Base-by-base conservation (phyloP, 768 basidiomycete genomes). In the Termitomyces sp. region DNA sequence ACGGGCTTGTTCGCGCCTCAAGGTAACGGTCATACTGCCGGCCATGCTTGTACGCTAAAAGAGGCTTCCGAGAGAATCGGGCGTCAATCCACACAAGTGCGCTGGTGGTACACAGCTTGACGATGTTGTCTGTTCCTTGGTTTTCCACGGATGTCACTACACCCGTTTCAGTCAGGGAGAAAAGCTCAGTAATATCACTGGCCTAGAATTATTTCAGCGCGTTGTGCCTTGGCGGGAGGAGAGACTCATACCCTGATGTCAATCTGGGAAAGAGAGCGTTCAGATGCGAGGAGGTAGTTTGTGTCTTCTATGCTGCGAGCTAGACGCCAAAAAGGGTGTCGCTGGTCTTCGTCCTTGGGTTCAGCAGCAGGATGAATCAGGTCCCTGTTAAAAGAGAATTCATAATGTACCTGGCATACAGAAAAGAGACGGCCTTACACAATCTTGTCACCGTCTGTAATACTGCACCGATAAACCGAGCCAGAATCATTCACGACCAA, bases 61-160 rank as follows among this genome's bases (percentile, higher is more conserved):
- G 65, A 6, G 89, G 87, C 58, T 73, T 82, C 24, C 67, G 67
- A n/a, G 79, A 70, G 63, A 77, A 80, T 33, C 90, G 81, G 30
- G 76, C 72, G 65, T 93, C 91, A 30, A 92, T 67, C 90, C 91
- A 93, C 14, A 86, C 61, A 16, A 92, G 63, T 45, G 87, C 78
- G 1, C 72, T 74, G 1, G 88, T 92, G 1, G 89, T 83, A 32
- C 78, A 79, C 3, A 89, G 61, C 3, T 81, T 79, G 32, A 86
- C 64, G 39, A 86, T 68, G 45, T 79, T 66, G 57, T 82, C 77
- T 5, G 69, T 65, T 6, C 62, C 61, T 18, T 72, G 67, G 58
- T 76, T 69, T 61, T 85, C 84, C 36, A 86, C 71, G 26, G 79
- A 83, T 0, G 87, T 88, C 18, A 91, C 67, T 1, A 78, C 53